A percentile compares a stretch with the other conserved stretches of the same genome.
These are phyloP conservation scores for Abortiporus biennis DNA, from an alignment of 1,284 basidiomycete species.

Conservation along the genomic window DNA sequence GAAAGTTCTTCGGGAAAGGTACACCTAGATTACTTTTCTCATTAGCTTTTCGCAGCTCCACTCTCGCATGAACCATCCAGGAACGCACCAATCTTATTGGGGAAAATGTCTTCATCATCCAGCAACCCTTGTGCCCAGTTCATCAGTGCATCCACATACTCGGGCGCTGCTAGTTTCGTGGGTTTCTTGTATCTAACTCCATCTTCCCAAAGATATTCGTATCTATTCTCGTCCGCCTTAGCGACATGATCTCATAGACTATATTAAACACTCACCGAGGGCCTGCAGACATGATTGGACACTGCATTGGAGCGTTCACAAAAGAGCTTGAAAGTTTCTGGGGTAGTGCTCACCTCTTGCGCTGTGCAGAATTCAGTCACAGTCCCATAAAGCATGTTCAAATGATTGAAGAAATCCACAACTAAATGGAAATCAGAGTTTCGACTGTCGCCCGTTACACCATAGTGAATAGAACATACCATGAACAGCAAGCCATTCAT, in stretches of 20 bases:
- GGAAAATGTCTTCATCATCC: slow-evolving; percentile 92
- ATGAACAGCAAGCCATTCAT: slow-evolving; percentile 96
- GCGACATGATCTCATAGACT: no score
- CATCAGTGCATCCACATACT: slow-evolving; percentile 98
- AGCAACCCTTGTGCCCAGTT: slow-evolving; percentile 95
- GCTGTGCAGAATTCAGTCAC: slow-evolving; percentile 96
- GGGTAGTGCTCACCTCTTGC: slow-evolving; percentile 57
- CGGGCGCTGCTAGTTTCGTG: slow-evolving; percentile 91
- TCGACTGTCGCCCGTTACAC: neutral
- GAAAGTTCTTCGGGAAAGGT: slow-evolving; percentile 90
- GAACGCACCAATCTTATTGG: slow-evolving; percentile 82
- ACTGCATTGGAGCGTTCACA: slow-evolving; percentile 41
- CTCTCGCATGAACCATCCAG: neutral
- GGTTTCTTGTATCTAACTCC: slow-evolving; percentile 87
- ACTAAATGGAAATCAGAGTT: slow-evolving; percentile 38
- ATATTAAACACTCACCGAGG: slow-evolving; percentile 62
- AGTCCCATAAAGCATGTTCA: slow-evolving; percentile 96
- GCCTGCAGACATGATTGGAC: slow-evolving; percentile 98
- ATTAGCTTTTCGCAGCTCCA: neutral
- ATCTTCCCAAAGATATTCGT: slow-evolving; percentile 99
- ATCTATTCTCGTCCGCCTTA: slow-evolving; percentile 41
- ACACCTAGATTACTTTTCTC: slow-evolving; percentile 49
- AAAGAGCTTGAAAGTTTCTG: slow-evolving; percentile 4
- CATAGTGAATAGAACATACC: slow-evolving; percentile 49
- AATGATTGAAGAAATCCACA: slow-evolving; percentile 94